phyloP scores from a whole-genome alignment of 306 rosid genomes.

The Styphnolobium japonicum region DNA sequence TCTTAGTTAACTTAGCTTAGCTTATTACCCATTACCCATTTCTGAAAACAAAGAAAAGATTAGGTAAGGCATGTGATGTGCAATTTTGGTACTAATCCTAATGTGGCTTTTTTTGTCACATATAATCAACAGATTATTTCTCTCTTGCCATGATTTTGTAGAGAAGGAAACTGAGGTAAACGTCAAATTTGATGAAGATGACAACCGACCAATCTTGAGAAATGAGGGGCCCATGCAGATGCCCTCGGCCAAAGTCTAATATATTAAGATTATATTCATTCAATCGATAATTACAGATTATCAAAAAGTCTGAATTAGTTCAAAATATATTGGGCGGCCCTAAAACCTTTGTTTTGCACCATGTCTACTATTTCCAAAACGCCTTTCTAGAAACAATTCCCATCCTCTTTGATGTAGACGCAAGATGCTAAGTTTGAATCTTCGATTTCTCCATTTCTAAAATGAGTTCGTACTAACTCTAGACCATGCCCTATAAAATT shows the following conservation, averaged over 20 bases:
- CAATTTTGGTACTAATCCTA: constrained; percentile 36
- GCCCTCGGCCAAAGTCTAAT: constrained; percentile 22
- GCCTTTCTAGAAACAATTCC: constrained; percentile 29
- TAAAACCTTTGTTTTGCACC: background rate
- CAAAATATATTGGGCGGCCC: constrained; percentile 29
- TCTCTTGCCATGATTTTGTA: constrained; percentile 49
- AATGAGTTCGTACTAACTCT: background rate
- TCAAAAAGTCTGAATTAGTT: background rate
- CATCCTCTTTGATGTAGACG: background rate
- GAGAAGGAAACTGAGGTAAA: constrained; percentile 37
- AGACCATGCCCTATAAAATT: background rate
- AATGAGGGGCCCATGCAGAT: constrained; percentile 32
- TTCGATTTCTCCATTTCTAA: background rate
- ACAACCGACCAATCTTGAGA: constrained; percentile 53
- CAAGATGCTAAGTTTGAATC: background rate
- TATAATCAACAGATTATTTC: constrained; percentile 26
- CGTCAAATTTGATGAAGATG: constrained; percentile 49
- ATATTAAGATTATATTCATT: constrained; percentile 23
- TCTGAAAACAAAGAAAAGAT: background rate
- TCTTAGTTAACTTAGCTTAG: background rate
- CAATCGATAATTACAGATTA: constrained; percentile 25
- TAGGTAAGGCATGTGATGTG: constrained; percentile 32
- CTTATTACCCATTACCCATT: background rate
- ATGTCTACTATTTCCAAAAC: constrained; percentile 15
- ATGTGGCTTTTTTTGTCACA: constrained; percentile 10